phyloP scores from a whole-genome alignment of 2,329 filamentous ascomycete species.

The Arthrobotrys musiformis region DNA sequence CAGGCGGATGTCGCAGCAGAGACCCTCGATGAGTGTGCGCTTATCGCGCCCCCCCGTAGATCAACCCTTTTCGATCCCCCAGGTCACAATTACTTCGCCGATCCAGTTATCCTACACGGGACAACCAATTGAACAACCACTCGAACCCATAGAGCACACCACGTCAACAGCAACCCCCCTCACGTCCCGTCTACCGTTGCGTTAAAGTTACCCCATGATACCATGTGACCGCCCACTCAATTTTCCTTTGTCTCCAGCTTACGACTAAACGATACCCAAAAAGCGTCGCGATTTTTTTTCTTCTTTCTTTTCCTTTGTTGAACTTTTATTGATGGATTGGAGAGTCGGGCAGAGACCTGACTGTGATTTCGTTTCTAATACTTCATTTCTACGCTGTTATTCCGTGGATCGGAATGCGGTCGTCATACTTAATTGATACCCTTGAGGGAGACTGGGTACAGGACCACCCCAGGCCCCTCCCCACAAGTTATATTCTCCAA shows the following conservation, averaged over 20 bases:
- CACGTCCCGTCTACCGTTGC: slow-evolving; percentile 27
- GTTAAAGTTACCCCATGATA: neutral
- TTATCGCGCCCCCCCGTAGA: slow-evolving; percentile 7
- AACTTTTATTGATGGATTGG: neutral
- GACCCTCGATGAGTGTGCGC: neutral
- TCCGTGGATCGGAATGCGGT: slow-evolving; percentile 7
- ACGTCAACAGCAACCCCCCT: slow-evolving; percentile 13
- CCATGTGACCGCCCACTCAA: too few relatives aligned
- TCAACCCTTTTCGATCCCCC: neutral
- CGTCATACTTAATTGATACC: neutral
- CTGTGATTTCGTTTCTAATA: neutral
- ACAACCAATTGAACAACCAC: neutral
- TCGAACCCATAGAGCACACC: neutral
- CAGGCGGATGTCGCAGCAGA: slow-evolving; percentile 38
- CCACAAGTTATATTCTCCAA: neutral
- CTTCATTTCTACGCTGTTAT: neutral
- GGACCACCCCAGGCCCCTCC: too few relatives aligned
- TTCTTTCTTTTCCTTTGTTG: too few relatives aligned
- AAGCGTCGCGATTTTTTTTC: slow-evolving; percentile 15
- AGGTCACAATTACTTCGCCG: neutral
- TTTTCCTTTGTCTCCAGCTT: neutral
- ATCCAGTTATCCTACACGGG: neutral
- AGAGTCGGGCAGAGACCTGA: neutral
- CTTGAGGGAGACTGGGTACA: too few relatives aligned
- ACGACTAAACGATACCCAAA: slow-evolving; percentile 43